Conservation (phyloP, 768 basidiomycete genomes). For the Leucosporidium creatinivorum region DNA sequence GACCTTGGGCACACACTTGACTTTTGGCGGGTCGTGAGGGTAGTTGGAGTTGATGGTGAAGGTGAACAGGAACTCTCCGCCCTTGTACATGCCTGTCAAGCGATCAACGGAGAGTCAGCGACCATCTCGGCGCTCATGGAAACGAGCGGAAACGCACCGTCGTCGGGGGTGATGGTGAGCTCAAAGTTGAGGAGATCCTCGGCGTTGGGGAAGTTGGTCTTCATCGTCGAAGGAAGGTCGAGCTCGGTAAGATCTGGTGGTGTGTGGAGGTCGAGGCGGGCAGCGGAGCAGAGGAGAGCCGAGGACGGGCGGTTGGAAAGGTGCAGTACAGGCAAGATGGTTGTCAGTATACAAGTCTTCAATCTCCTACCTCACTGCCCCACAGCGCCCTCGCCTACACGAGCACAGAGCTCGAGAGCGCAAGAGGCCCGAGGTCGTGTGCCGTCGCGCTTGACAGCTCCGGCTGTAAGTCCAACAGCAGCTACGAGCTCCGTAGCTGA, state of each 20-base stretch:
- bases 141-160: constrained; percentile 54
- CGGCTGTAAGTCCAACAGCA: not conserved
- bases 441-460: not conserved
- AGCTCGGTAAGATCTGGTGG: constrained; percentile 87
- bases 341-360: not conserved
- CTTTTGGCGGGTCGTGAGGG: constrained; percentile 98
- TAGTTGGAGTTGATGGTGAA: constrained; percentile 96
- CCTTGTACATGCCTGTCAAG: constrained; percentile 90
- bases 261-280: not conserved
- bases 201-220: constrained; percentile 86
- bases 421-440: not conserved
- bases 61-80: constrained; percentile 85
- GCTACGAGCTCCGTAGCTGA: too few relatives aligned
- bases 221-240: constrained; percentile 92
- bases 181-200: constrained; percentile 93
- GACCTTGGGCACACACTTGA: constrained; percentile 92
- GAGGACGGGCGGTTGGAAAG: too few relatives aligned
- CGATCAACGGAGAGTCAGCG: constrained; percentile 1
- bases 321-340: too few relatives aligned
- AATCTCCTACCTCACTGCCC: too few relatives aligned
- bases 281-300: not conserved
- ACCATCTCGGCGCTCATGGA: not conserved
- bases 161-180: constrained; percentile 90
- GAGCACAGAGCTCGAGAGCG: not conserved
- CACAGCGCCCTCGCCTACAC: too few relatives aligned